Evolutionary conservation across 257 asterid species (phyloP).

Genomic region (Jaltomata sinuosa): DNA sequence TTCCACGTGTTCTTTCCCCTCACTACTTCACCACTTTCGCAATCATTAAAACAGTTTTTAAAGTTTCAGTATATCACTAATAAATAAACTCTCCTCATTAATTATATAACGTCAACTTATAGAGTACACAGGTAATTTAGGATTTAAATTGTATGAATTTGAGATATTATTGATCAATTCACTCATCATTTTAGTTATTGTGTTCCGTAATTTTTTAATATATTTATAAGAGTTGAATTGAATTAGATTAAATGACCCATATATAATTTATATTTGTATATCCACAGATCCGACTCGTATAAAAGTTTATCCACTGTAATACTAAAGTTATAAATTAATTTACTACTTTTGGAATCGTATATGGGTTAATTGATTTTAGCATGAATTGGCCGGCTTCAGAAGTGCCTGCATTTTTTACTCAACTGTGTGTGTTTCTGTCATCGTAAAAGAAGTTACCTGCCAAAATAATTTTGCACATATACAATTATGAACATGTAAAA

Average conservation of each 20-base stretch:
- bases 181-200: background rate
- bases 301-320: background rate
- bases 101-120: background rate
- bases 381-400: background rate
- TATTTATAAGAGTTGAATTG: background rate
- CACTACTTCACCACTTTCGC: background rate
- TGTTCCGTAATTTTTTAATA: background rate
- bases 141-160: background rate
- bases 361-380: background rate
- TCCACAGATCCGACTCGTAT: background rate
- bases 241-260: background rate
- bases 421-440: background rate
- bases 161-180: background rate
- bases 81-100: background rate
- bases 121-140: background rate
- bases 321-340: too few relatives aligned
- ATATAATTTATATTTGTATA: background rate
- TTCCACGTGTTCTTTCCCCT: constrained; percentile 26
- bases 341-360: background rate
- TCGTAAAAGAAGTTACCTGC: background rate
- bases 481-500: background rate
- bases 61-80: background rate
- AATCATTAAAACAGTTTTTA: background rate
- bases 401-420: background rate
- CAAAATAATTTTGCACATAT: background rate